Evolutionary conservation across 2,329 filamentous ascomycete species (phyloP), one percentile per base, ranked within the genome.

Genomic region (Purpureocillium takamizusanense): DNA sequence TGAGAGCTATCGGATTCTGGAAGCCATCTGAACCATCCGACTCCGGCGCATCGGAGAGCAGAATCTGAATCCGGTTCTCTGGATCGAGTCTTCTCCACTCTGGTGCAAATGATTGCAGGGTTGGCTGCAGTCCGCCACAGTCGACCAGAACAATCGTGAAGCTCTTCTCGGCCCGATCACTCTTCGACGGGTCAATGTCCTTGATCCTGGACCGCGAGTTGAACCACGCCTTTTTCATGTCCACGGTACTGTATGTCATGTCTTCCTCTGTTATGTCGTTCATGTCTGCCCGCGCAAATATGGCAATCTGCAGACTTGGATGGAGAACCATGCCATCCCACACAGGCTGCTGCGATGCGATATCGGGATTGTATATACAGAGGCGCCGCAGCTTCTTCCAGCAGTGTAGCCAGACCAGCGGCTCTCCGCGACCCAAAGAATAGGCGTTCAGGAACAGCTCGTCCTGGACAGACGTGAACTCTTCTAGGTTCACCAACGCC

Each of bases 381-480:
- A 53, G 7, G 5, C 49, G 45, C 2, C 37, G 41, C 3, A 53
- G 42, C 17, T 44, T 51, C 15, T 48, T 45, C 51, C 51, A 53
- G 10, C 12, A 43, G 2, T 31, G 34, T 4, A 31, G 12, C 44
- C 46, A 48, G 13, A 52, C 42, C 2, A 39, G 21, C 2, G 37
- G 42, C 14, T 51, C 43, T 2, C 17, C 14, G 4, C 4, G 15
- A 8, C 33, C 8, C n/a, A 14, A 10, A 4, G 27, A 14, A 11
- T 17, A 9, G 7, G 29, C 13, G 1, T 14, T 31, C 2, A 52
- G 27, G 21, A 17, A 44, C 1, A 53, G 36, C 15, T 51, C 42
- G 14, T 53, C 51, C 4, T 40, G 37, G 6, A 52, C 30, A 16
- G 50, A 51, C 16, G 47, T 38, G 6, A 53, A 39, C 9, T 53